Base-by-base conservation (phyloP, 2,329 filamentous ascomycete species). In the Ceratocystis diversiconidia region DNA sequence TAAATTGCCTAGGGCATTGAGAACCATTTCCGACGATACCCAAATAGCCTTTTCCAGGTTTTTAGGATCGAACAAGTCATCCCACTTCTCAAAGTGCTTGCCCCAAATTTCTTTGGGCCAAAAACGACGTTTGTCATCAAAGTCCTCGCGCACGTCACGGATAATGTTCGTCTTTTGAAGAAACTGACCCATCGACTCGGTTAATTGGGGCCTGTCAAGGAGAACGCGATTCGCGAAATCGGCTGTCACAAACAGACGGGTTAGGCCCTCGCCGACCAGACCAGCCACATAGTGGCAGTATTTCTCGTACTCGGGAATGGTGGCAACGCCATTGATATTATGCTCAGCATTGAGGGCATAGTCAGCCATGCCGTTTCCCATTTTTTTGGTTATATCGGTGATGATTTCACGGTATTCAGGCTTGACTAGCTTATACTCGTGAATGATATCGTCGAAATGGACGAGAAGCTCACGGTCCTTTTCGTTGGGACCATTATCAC, bases 201-300 rank as follows among this genome's bases (percentile, higher is more conserved):
- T 89, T 62, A 99, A 82, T 68, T 90, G 80, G 43, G 88, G 85
- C 63, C 90, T 85, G 69, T 92, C 82, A 63, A 92, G 78, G 63
- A 99, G 82, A 66, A 86, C 88, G 2, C 89, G 87, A 74, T 96
- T 96, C 68, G 90, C 94, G 66, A 95, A 86, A 68, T 88, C 84
- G 62, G 88, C 87, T 73, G 90, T 86, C 59, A 97, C 90, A 70
- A 99, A 97, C 25, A 99, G 80, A 28, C 88, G 85, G 1, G 94
- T 99, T 68, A 94, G 77, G 55, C 94, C 94, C 75, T 97, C 92
- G 66, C 94, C 94, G 43, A 99, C 94, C n/a, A 99, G 80, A 36
- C 94, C 94, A n/a, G 94, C 94, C 36, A 99, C 94, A 73, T 97
- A 97, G 76, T 95, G 91, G 78, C 94, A 99, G 80, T 99, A 99